These are phyloP conservation scores for Hysterangium stoloniferum DNA, from an alignment of 768 basidiomycete genomes.

Conservation along the genomic window DNA sequence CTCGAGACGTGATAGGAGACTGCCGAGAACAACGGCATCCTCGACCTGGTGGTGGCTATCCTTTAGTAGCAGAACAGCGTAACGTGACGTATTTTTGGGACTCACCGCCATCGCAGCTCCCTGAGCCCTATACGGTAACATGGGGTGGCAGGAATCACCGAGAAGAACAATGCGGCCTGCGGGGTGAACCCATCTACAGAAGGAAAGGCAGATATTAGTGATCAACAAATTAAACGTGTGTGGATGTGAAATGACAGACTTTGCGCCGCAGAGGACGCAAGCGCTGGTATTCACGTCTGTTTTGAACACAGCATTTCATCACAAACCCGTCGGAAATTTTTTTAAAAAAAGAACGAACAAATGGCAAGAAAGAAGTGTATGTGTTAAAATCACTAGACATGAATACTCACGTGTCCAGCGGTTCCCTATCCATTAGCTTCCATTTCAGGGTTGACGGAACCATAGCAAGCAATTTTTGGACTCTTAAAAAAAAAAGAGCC, in stretches of 20 bases:
- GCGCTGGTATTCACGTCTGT: too few relatives aligned
- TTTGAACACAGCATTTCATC: too few relatives aligned
- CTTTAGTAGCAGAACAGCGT: neutral
- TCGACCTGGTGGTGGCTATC: slow-evolving; percentile 27
- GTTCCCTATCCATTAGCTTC: slow-evolving; percentile 41
- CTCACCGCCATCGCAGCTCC: slow-evolving; percentile 40
- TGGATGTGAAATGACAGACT: too few relatives aligned
- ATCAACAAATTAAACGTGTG: too few relatives aligned
- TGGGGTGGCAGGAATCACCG: slow-evolving; percentile 52
- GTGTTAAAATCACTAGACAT: too few relatives aligned
- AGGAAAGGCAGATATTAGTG: neutral
- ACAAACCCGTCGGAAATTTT: too few relatives aligned
- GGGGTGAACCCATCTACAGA: slow-evolving; percentile 35
- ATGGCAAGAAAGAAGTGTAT: too few relatives aligned
- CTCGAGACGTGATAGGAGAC: slow-evolving; percentile 42
- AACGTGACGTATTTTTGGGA: neutral
- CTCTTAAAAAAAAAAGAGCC: slow-evolving; percentile 6
- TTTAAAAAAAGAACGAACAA: too few relatives aligned
- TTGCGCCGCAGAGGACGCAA: too few relatives aligned
- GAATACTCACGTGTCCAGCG: slow-evolving; percentile 31
- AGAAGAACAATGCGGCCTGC: slow-evolving; percentile 37
- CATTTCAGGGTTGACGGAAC: slow-evolving; percentile 39
- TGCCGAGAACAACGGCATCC: slow-evolving; percentile 38
- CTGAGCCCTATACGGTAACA: slow-evolving; percentile 50
- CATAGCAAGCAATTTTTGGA: slow-evolving; percentile 39